phyloP scores from a whole-genome alignment of 345 rosid species.

The Lepidium didymum region DNA sequence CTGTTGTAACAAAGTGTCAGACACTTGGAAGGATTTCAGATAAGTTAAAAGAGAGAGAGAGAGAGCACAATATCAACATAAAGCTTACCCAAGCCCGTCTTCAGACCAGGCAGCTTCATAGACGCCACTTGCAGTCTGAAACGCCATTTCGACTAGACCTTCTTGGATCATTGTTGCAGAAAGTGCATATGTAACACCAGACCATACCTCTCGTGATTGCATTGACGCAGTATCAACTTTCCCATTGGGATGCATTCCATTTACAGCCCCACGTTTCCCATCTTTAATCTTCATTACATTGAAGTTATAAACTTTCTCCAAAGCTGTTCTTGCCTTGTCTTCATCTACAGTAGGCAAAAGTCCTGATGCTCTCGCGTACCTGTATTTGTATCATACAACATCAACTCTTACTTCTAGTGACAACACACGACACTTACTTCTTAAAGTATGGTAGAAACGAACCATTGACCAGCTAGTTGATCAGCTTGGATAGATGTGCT shows the following conservation, averaged over 20 bases:
- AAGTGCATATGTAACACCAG: slow-evolving; percentile 87
- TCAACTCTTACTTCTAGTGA: not conserved
- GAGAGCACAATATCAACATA: not conserved
- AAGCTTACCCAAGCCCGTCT: slow-evolving; percentile 67
- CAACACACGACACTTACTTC: not conserved
- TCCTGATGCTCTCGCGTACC: slow-evolving; percentile 88
- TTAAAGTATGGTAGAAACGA: not conserved
- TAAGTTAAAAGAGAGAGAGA: not conserved
- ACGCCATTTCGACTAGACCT: slow-evolving; percentile 57
- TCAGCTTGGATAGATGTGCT: slow-evolving; percentile 92
- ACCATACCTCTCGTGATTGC: slow-evolving; percentile 95
- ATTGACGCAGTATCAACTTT: slow-evolving; percentile 61
- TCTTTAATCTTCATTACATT: slow-evolving; percentile 77
- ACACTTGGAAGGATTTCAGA: not conserved
- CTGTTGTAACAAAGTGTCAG: slow-evolving; percentile 27
- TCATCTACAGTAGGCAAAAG: slow-evolving; percentile 70
- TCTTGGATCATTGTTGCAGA: slow-evolving; percentile 94
- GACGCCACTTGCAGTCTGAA: slow-evolving; percentile 72
- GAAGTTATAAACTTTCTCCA: slow-evolving; percentile 64
- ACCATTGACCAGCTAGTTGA: slow-evolving; percentile 98
- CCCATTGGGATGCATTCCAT: slow-evolving; percentile 93
- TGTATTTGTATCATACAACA: slow-evolving; percentile 17
- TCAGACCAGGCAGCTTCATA: slow-evolving; percentile 82
- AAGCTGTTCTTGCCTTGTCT: slow-evolving; percentile 52
- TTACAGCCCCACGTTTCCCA: slow-evolving; percentile 81